phyloP scores from a whole-genome alignment of 2,329 filamentous ascomycete genomes.

The Exophiala sp. region DNA sequence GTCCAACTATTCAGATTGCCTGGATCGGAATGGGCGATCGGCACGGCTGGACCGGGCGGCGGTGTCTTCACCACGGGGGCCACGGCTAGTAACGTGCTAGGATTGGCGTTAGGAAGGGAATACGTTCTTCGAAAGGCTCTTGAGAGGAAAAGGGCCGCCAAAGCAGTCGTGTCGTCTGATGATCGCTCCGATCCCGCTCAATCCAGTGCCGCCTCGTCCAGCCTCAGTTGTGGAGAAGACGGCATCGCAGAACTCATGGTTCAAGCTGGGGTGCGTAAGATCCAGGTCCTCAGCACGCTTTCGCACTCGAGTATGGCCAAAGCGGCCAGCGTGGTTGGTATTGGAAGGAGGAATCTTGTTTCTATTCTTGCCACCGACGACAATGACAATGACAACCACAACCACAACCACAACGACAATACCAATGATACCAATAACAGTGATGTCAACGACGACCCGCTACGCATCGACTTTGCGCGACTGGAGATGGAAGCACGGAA shows the following conservation, averaged over 20 bases:
- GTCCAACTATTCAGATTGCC: slow-evolving; percentile 60
- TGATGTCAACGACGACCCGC: slow-evolving; percentile 50
- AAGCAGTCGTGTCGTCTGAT: no score
- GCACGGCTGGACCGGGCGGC: slow-evolving; percentile 43
- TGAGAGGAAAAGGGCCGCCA: slow-evolving; percentile 32
- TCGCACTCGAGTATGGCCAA: slow-evolving; percentile 81
- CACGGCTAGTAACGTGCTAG: slow-evolving; percentile 60
- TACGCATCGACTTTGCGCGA: slow-evolving; percentile 62
- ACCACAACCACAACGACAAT: slow-evolving; percentile 21
- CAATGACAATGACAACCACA: background rate
- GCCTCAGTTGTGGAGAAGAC: slow-evolving; percentile 56
- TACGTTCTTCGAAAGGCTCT: slow-evolving; percentile 41
- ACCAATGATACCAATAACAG: slow-evolving; percentile 34
- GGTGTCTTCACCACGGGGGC: slow-evolving; percentile 73
- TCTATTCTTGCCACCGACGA: slow-evolving; percentile 41
- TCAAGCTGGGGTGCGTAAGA: slow-evolving; percentile 56
- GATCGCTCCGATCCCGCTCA: no score
- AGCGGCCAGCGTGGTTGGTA: slow-evolving; percentile 72
- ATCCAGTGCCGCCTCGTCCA: no score
- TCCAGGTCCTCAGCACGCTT: slow-evolving; percentile 74
- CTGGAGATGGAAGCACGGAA: slow-evolving; percentile 56
- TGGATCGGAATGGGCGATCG: slow-evolving; percentile 44
- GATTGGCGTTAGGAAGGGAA: slow-evolving; percentile 66
- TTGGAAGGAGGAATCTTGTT: slow-evolving; percentile 65
- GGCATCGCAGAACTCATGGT: slow-evolving; percentile 48